Conservation (phyloP, 129 eudicot genomes). For the Arctium lappa region DNA sequence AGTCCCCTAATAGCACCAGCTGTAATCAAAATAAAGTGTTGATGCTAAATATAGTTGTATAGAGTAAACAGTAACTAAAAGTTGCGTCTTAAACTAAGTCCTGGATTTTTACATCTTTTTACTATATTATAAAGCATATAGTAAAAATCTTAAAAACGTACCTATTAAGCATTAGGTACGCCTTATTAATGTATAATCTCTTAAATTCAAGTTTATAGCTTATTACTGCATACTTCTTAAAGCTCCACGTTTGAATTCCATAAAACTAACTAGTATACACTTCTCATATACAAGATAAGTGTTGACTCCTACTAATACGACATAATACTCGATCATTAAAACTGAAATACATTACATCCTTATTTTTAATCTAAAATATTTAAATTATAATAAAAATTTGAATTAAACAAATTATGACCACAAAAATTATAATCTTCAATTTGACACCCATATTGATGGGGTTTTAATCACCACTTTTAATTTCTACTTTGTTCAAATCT, state of each 20-base stretch:
- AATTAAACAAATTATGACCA: too few species aligned
- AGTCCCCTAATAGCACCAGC: slow-evolving; percentile 96
- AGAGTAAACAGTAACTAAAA: background rate
- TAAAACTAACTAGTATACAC: background rate
- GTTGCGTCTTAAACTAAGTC: background rate
- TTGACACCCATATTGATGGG: too few species aligned
- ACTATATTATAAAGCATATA: background rate
- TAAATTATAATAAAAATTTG: too few species aligned
- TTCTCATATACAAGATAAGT: background rate
- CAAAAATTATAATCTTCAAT: too few species aligned
- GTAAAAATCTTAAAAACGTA: background rate
- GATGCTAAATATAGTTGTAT: background rate
- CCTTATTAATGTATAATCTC: background rate
- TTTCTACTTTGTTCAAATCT: background rate
- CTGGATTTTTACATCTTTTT: background rate
- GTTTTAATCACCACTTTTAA: background rate
- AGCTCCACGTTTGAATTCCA: background rate
- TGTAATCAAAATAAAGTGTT: slow-evolving; percentile 36
- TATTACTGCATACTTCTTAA: background rate
- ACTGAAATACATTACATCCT: background rate
- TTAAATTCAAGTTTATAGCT: too few species aligned
- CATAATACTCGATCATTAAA: background rate
- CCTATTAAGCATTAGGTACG: background rate
- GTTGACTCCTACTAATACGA: background rate
- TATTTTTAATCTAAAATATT: too few species aligned